Evolutionary conservation across 2,329 filamentous ascomycete species (phyloP), one percentile per base, ranked within the genome.

Genomic region (Paecilomyces formosus): DNA sequence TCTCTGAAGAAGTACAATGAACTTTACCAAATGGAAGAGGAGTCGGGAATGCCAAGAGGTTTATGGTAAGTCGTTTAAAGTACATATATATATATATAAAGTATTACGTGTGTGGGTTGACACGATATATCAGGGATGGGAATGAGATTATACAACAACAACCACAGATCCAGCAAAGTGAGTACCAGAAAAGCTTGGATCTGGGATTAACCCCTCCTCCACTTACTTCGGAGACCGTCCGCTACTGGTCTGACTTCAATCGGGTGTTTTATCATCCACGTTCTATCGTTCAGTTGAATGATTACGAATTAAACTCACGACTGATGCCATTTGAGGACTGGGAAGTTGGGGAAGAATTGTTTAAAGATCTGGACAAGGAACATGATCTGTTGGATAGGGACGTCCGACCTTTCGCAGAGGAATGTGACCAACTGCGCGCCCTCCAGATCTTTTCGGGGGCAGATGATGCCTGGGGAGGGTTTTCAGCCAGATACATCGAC

Each of bases 181-280:
- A 85, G 53, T 97, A 96, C 72, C 91, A 95, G 68, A 82, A 85
- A 67, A 88, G 86, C 63, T 84, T 97, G 2, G 89, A 97, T 65
- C 76, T 85, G 30, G 92, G 91, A 22, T 71, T 82, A 4, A 73
- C 83, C 2, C 81, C 87, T 5, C 83, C 88, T 0, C 76, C 79
- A 56, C 81, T 96, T 21, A 88, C 82, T 1, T 80, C 85, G 1
- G 83, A 86, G 6, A 83, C 84, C 11, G 89, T 97, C n/a, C 85
- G 91, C 57, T 97, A 94, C 76, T 99, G 94, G 93, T 96, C 92
- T 31, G 94, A 99, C 74, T 97, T 92, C 74, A 95, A 90, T 65
- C 85, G 91, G 26, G 84, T 94, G n/a, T 99, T 86, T 74, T 97
- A 89, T 71, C 92, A 97, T 70, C 94, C 94, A 8, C 85, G 85